A percentile compares a stretch with the other conserved stretches of the same genome.
phyloP scores from a whole-genome alignment of 139 green algal species.

The Coelastrella sp. region DNA sequence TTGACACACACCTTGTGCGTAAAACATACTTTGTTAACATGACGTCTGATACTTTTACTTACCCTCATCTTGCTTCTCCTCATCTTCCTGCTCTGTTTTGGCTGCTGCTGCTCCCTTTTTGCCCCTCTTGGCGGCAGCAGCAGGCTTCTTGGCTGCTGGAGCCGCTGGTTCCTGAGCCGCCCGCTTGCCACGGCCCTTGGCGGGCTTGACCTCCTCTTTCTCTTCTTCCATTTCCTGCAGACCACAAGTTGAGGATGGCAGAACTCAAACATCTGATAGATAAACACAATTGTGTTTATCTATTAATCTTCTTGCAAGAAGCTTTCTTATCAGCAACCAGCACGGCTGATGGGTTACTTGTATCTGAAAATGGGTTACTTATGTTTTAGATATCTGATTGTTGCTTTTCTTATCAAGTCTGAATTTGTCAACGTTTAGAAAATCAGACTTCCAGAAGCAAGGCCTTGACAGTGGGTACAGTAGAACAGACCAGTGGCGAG shows the following conservation, averaged over 20 bases:
- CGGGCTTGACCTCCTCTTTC: not conserved
- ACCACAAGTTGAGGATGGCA: not conserved
- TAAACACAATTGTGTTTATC: too few species aligned
- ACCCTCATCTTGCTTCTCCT: not conserved
- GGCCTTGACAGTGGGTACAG: too few species aligned
- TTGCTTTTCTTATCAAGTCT: too few species aligned
- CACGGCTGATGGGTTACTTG: too few species aligned
- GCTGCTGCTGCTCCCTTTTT: not conserved
- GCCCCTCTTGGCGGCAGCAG: not conserved
- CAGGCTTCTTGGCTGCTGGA: constrained; percentile 3
- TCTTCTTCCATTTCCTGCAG: not conserved
- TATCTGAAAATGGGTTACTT: too few species aligned
- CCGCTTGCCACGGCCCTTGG: not conserved
- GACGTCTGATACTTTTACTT: not conserved
- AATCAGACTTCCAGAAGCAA: too few species aligned
- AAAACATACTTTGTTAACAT: not conserved
- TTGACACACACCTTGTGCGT: not conserved
- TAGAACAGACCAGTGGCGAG: too few species aligned
- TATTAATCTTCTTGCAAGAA: too few species aligned
- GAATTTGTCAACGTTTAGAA: too few species aligned
- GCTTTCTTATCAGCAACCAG: too few species aligned
- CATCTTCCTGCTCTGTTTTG: not conserved
- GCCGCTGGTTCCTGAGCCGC: not conserved
- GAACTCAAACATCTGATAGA: not conserved
- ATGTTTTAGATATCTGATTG: too few species aligned